phyloP scores from a whole-genome alignment of 345 rosid genomes.

The Murraya koenigii region DNA sequence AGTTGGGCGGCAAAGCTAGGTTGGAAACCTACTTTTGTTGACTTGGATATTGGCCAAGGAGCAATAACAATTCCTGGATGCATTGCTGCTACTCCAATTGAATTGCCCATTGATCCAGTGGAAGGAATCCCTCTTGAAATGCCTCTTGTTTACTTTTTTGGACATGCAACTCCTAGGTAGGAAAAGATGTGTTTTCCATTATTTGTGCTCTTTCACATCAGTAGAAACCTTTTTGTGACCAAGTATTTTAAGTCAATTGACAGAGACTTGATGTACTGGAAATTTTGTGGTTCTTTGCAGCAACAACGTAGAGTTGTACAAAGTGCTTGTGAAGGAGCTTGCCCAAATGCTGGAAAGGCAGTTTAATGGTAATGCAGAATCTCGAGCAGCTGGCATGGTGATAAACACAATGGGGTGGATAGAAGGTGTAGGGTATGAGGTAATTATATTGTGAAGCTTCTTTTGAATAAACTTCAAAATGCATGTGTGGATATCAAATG shows the following conservation, averaged over 20 bases:
- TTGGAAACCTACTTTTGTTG: constrained; percentile 91
- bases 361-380: constrained; percentile 71
- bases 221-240: not conserved
- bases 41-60: constrained; percentile 95
- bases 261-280: not conserved
- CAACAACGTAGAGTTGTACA: constrained; percentile 71
- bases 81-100: constrained; percentile 90
- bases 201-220: not conserved
- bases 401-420: constrained; percentile 99
- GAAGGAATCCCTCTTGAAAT: constrained; percentile 92
- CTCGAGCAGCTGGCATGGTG: constrained; percentile 92
- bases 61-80: constrained; percentile 78
- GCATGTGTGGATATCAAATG: not conserved
- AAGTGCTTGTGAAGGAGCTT: constrained; percentile 80
- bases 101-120: constrained; percentile 90
- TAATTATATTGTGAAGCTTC: constrained; percentile 12
- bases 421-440: constrained; percentile 91
- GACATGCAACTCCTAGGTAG: constrained; percentile 78
- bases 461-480: not conserved
- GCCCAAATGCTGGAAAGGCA: constrained; percentile 79
- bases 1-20: constrained; percentile 99
- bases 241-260: not conserved
- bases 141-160: constrained; percentile 84
- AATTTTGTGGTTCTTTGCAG: constrained; percentile 38
- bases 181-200: constrained; percentile 4